phyloP scores from a whole-genome alignment of 768 basidiomycete species.

The Kwoniella heveanensis region DNA sequence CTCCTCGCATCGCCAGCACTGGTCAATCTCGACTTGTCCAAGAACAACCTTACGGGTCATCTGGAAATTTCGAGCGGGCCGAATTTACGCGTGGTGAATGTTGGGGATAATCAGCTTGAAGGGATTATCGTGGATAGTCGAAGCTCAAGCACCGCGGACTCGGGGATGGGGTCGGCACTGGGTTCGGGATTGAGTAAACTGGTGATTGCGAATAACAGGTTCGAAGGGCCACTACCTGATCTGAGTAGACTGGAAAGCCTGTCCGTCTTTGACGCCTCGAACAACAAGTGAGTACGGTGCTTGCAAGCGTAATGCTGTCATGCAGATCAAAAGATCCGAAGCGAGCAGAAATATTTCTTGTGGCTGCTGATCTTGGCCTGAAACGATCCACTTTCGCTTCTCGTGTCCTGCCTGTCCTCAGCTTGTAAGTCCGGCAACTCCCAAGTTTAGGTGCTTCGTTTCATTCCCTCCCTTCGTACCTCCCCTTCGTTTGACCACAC shows the following conservation, averaged over 20 bases:
- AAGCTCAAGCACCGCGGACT: neutral
- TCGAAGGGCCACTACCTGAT: constrained; percentile 21
- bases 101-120: constrained; percentile 14
- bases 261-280: constrained; percentile 12
- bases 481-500: no score
- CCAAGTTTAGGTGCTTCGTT: no score
- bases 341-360: no score
- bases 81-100: constrained; percentile 5
- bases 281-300: constrained; percentile 21
- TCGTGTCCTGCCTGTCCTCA: no score
- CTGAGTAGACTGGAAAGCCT: constrained; percentile 14
- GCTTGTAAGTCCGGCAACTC: no score
- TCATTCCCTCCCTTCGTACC: no score
- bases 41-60: constrained; percentile 24
- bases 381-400: no score
- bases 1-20: constrained; percentile 14
- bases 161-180: no score
- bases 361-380: no score
- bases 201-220: constrained; percentile 10
- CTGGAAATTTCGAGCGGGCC: constrained; percentile 4
- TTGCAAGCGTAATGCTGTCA: neutral
- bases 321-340: no score
- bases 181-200: constrained; percentile 8
- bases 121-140: neutral
- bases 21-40: constrained; percentile 27